These are phyloP conservation scores for Clonostachys rosea DNA, from an alignment of 2,329 filamentous ascomycete species.

Conservation along the genomic window DNA sequence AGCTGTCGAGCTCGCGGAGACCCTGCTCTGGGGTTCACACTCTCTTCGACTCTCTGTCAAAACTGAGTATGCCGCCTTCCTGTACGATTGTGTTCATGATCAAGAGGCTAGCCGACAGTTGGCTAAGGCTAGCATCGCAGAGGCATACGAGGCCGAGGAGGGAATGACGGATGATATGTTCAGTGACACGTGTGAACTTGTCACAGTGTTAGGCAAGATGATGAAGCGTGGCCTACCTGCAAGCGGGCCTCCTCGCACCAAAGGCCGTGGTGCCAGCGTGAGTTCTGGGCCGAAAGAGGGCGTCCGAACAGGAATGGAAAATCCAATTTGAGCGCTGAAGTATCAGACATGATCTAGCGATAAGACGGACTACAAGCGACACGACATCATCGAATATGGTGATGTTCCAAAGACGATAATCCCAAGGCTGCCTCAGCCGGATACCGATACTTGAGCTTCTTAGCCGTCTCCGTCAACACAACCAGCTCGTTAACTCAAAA, in stretches of 20 bases:
- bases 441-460: background rate
- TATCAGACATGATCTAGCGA: background rate
- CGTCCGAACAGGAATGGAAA: constrained; percentile 33
- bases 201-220: constrained; percentile 82
- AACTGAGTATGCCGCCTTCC: constrained; percentile 86
- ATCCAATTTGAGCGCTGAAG: constrained; percentile 26
- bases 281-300: constrained; percentile 11
- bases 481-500: too few relatives aligned
- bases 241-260: constrained; percentile 22
- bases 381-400: background rate
- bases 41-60: constrained; percentile 86
- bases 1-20: constrained; percentile 69
- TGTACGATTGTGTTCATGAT: constrained; percentile 91
- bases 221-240: constrained; percentile 66
- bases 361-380: background rate
- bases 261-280: constrained; percentile 21
- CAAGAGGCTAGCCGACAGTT: constrained; percentile 68
- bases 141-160: constrained; percentile 87
- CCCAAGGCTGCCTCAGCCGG: background rate
- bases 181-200: constrained; percentile 82
- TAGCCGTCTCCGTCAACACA: background rate
- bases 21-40: constrained; percentile 79
- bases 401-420: background rate
- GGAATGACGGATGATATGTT: constrained; percentile 96
- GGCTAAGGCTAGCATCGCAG: constrained; percentile 78